Evolutionary conservation across 768 basidiomycete species (phyloP).

Genomic region (Suillus discolor): DNA sequence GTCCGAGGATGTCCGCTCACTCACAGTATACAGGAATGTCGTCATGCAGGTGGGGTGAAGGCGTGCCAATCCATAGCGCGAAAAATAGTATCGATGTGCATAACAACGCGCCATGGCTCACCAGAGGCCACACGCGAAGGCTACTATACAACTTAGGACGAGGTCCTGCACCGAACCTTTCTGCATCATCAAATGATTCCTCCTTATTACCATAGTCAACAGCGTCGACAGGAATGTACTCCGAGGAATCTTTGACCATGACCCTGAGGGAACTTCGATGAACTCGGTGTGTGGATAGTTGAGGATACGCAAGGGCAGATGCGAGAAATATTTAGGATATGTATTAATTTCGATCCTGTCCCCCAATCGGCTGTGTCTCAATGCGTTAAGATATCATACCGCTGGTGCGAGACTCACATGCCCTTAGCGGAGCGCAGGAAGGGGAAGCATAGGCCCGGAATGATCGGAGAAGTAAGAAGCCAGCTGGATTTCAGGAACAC

Average conservation of each 20-base stretch:
- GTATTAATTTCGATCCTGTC: not conserved
- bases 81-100: slow-evolving; percentile 7
- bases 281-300: not conserved
- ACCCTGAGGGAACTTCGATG: not conserved
- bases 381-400: no score
- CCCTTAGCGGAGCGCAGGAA: not conserved
- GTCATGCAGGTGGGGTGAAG: not conserved
- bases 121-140: not conserved
- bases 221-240: not conserved
- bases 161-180: not conserved
- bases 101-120: not conserved
- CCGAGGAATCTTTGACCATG: not conserved
- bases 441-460: not conserved
- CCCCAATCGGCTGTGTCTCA: not conserved
- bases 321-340: not conserved
- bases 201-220: not conserved
- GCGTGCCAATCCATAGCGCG: slow-evolving; percentile 10
- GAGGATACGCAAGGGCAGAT: no score
- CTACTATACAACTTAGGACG: not conserved
- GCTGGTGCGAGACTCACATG: not conserved
- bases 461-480: not conserved
- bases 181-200: not conserved
- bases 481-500: no score
- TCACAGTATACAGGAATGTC: slow-evolving; percentile 1
- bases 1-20: not conserved